phyloP scores from a whole-genome alignment of 371 early-diverging fungal species.

The Apophysomyces elegans region DNA sequence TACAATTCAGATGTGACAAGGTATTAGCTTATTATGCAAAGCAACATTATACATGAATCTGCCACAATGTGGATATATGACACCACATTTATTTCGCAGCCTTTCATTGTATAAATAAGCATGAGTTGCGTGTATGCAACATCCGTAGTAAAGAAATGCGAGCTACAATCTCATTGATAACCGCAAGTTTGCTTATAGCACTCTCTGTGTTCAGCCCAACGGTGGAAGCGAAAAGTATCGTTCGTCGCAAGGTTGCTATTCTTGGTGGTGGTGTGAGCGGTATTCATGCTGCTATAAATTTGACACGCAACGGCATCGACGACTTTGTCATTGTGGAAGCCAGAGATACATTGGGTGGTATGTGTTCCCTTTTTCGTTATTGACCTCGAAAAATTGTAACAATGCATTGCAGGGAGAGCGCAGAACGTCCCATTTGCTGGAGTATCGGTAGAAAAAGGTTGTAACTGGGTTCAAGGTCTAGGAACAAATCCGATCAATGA shows the following conservation, averaged over 20 bases:
- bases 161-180: no score
- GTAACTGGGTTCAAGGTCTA: constrained; percentile 59
- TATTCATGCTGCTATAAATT: constrained; percentile 46
- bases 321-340: constrained; percentile 55
- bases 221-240: constrained; percentile 6
- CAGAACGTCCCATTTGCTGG: constrained; percentile 44
- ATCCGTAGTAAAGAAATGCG: no score
- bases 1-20: no score
- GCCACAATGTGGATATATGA: no score
- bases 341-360: constrained; percentile 44
- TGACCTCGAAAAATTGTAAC: neutral
- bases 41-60: no score
- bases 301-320: constrained; percentile 37
- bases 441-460: constrained; percentile 44
- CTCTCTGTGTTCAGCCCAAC: no score
- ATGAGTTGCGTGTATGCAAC: no score
- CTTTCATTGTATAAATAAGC: no score
- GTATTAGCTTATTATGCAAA: no score
- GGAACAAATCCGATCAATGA: constrained; percentile 49
- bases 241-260: constrained; percentile 48
- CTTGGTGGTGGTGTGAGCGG: constrained; percentile 55
- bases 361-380: neutral
- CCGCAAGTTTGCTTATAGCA: no score
- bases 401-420: constrained; percentile 33
- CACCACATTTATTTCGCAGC: no score